Conservation (phyloP, 208 protist species). For the Acanthamoeba triangularis region DNA sequence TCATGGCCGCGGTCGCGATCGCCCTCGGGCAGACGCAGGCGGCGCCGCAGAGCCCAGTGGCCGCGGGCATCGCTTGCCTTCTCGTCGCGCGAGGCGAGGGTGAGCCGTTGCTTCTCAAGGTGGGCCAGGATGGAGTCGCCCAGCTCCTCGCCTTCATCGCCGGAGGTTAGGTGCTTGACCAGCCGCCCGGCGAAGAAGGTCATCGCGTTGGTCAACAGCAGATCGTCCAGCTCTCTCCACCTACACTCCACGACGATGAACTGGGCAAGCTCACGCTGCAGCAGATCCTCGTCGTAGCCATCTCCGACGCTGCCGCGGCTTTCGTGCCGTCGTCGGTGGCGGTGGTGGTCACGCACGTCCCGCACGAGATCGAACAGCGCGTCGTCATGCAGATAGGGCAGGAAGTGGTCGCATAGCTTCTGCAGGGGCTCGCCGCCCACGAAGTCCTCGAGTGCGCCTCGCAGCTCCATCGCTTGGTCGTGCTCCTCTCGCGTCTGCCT, state of each 20-base stretch:
- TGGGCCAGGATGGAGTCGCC: neutral
- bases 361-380: slow-evolving; percentile 1
- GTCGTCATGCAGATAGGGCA: slow-evolving; percentile 9
- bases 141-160: neutral
- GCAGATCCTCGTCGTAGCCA: neutral
- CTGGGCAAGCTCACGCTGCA: neutral
- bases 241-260: neutral
- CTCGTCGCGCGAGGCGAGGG: neutral
- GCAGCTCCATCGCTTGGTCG: neutral
- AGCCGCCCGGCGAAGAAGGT: neutral
- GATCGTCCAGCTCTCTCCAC: neutral
- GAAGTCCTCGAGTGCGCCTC: neutral
- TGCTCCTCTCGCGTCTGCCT: neutral
- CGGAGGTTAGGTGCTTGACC: neutral
- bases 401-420: slow-evolving; percentile 26
- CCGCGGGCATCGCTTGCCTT: neutral
- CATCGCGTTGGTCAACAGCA: neutral
- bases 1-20: neutral
- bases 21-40: neutral
- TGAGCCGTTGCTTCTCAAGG: neutral
- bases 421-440: neutral
- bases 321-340: neutral
- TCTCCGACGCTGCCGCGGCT: neutral
- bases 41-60: neutral
- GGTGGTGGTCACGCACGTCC: neutral